Conservation (phyloP, 495 filamentous ascomycete species). For the Penicillium simplicissimum region DNA sequence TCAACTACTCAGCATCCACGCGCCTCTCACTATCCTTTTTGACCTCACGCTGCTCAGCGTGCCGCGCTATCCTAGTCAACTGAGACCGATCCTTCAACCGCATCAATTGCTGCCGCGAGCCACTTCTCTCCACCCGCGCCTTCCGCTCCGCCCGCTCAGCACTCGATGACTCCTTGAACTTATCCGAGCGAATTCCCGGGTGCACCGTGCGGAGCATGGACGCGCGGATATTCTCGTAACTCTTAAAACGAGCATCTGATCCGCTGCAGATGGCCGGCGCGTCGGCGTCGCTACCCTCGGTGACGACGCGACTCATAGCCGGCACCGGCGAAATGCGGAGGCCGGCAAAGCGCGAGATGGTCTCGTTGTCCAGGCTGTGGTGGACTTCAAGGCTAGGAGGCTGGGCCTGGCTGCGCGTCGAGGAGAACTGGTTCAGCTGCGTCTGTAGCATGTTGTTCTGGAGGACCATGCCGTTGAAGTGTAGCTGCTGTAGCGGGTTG, state of each 20-base stretch:
- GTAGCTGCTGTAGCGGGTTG: background rate
- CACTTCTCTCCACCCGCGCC: background rate
- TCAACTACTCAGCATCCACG: background rate
- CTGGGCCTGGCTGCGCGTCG: background rate
- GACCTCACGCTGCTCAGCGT: background rate
- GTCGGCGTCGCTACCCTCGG: background rate
- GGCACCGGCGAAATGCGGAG: background rate
- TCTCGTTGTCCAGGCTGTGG: background rate
- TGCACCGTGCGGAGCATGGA: slow-evolving; percentile 16
- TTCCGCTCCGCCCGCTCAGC: background rate
- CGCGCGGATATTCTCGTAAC: slow-evolving; percentile 11
- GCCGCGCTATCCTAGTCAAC: background rate
- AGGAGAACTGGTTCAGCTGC: background rate
- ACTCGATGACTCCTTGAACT: background rate
- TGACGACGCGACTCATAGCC: background rate
- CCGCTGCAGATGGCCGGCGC: background rate
- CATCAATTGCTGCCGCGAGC: slow-evolving; percentile 6
- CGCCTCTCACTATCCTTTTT: background rate
- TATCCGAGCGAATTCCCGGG: background rate
- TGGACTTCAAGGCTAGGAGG: background rate
- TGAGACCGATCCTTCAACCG: slow-evolving; percentile 7
- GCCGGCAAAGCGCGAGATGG: background rate
- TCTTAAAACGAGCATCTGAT: background rate
- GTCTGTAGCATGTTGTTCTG: slow-evolving; percentile 2
- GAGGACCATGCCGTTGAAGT: slow-evolving; percentile 3